Percentiles rank a stretch among this genome's conserved stretches.
Evolutionary conservation across 768 basidiomycete genomes (phyloP).

Genomic region (Rhizopogon vinicolor): DNA sequence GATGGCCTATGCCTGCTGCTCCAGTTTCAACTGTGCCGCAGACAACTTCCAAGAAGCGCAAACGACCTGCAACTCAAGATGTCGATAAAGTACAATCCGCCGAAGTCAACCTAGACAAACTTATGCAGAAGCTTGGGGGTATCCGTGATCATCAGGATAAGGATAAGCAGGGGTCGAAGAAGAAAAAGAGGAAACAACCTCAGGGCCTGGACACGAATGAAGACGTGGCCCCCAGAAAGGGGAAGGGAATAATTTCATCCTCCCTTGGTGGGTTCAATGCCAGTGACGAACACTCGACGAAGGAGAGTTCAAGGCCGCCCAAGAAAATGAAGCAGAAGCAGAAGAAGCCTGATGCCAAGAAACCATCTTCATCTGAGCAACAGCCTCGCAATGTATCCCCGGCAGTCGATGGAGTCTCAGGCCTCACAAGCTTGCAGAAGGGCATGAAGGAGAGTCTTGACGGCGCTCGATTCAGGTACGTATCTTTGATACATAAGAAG

Average conservation of each 20-base stretch:
- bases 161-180: constrained; percentile 13
- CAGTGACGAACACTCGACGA: neutral
- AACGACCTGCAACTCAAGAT: constrained; percentile 36
- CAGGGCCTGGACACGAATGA: neutral
- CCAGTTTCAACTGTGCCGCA: constrained; percentile 33
- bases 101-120: constrained; percentile 55
- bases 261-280: neutral
- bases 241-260: neutral
- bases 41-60: constrained; percentile 50
- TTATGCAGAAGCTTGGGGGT: constrained; percentile 45
- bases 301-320: neutral
- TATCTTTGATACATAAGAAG: neutral
- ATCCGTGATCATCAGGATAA: constrained; percentile 7
- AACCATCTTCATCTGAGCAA: constrained; percentile 18
- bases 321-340: constrained; percentile 17
- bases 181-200: constrained; percentile 12
- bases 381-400: constrained; percentile 13
- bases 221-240: constrained; percentile 4
- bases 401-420: constrained; percentile 10
- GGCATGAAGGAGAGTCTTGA: constrained; percentile 76
- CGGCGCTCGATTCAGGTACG: constrained; percentile 84
- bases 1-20: constrained; percentile 52
- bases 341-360: constrained; percentile 7
- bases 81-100: constrained; percentile 32
- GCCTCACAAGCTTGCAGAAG: constrained; percentile 70